A percentile compares a stretch with the other conserved stretches of the same genome.
Evolutionary conservation across 208 protist genomes (phyloP).

Genomic region (Angomonas ambiguus): DNA sequence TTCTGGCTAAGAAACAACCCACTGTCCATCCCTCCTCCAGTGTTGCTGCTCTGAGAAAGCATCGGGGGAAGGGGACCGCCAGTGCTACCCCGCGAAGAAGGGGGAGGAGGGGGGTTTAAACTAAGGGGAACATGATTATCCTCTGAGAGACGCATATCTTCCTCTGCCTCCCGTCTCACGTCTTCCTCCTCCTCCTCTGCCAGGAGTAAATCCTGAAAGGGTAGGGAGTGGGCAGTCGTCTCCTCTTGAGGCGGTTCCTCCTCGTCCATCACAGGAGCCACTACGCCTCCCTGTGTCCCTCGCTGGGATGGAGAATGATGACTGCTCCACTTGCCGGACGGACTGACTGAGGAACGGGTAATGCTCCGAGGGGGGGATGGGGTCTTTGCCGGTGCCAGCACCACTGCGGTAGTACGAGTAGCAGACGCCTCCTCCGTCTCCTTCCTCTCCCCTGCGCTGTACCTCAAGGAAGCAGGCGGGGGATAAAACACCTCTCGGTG

Average conservation of each 20-base stretch:
- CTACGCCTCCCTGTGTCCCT: no score
- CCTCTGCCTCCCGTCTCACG: conserved; percentile 40
- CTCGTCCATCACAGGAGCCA: no score
- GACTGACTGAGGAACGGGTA: no score
- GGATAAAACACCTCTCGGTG: conserved; percentile 13
- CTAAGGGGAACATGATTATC: conserved; percentile 47
- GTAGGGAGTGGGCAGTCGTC: neutral
- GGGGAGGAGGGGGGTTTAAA: conserved; percentile 17
- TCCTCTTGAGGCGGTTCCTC: neutral
- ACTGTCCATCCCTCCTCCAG: neutral
- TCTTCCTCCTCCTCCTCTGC: conserved; percentile 20
- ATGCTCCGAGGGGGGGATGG: no score
- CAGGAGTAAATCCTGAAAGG: conserved; percentile 1
- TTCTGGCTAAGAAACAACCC: neutral
- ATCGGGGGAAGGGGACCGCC: conserved; percentile 18
- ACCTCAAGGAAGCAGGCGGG: neutral
- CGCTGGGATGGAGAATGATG: no score
- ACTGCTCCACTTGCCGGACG: no score
- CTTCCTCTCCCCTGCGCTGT: neutral
- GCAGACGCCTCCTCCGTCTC: no score
- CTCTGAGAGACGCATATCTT: conserved; percentile 67
- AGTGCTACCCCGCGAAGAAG: neutral
- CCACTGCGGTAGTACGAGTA: no score
- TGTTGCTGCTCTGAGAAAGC: neutral
- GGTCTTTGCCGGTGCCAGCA: no score